Evolutionary conservation across 2,329 filamentous ascomycete genomes (phyloP).

Genomic region (Penicillium sp.): DNA sequence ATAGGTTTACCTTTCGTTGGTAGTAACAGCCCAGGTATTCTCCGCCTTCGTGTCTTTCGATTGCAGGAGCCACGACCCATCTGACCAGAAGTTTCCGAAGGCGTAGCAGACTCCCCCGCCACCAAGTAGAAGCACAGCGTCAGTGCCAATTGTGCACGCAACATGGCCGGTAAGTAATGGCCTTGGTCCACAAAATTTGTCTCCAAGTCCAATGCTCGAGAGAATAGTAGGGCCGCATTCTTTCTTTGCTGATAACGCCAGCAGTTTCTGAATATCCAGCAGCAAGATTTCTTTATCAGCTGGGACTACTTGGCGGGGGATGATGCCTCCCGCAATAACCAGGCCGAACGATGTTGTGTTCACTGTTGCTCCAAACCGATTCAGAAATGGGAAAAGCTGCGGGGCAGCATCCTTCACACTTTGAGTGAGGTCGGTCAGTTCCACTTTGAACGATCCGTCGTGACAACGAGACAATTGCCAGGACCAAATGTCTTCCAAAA

Average conservation of each 20-base stretch:
- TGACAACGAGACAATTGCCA: slow-evolving; percentile 62
- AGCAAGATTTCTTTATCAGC: slow-evolving; percentile 60
- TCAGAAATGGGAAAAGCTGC: slow-evolving; percentile 34
- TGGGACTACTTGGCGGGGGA: slow-evolving; percentile 39
- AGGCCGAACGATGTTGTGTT: slow-evolving; percentile 51
- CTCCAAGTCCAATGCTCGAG: slow-evolving; percentile 31
- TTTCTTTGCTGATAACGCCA: slow-evolving; percentile 19
- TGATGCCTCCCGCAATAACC: slow-evolving; percentile 59
- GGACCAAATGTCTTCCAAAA: slow-evolving; percentile 65
- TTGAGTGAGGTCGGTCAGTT: slow-evolving; percentile 31
- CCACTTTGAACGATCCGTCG: slow-evolving; percentile 32
- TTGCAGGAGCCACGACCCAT: slow-evolving; percentile 58
- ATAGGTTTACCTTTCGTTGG: slow-evolving; percentile 13
- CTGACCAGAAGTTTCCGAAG: slow-evolving; percentile 85
- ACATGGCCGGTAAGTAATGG: slow-evolving; percentile 76
- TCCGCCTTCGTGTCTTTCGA: slow-evolving; percentile 25
- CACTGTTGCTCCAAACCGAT: slow-evolving; percentile 58
- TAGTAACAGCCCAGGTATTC: slow-evolving; percentile 37
- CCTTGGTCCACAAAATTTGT: slow-evolving; percentile 45
- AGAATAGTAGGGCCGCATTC: slow-evolving; percentile 30
- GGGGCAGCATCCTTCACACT: slow-evolving; percentile 29
- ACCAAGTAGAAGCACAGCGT: slow-evolving; percentile 67
- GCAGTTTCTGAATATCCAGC: slow-evolving; percentile 31
- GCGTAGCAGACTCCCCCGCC: slow-evolving; percentile 89
- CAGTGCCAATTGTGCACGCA: slow-evolving; percentile 51